These are phyloP conservation scores for Taphrina communis DNA, from an alignment of 1,139 yeast species.

Conservation along the genomic window DNA sequence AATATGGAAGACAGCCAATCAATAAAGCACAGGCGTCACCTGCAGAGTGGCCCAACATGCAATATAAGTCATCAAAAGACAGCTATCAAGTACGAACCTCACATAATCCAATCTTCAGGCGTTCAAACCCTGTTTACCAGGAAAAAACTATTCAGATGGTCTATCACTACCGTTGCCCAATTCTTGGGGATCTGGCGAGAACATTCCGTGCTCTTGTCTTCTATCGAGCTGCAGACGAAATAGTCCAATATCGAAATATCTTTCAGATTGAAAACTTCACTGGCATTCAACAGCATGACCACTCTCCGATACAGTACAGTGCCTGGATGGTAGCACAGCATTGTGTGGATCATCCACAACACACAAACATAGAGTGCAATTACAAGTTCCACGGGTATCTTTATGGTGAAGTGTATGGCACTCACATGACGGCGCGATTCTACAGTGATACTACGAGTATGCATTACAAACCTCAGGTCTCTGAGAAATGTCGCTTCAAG, in stretches of 20 bases:
- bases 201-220: not conserved
- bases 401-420: not conserved
- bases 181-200: not conserved
- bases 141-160: not conserved
- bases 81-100: too few relatives aligned
- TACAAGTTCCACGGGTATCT: not conserved
- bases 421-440: not conserved
- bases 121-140: not conserved
- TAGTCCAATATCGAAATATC: not conserved
- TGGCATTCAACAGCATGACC: not conserved
- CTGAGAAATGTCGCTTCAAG: not conserved
- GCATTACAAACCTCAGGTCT: not conserved
- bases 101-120: not conserved
- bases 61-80: too few relatives aligned
- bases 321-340: not conserved
- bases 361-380: not conserved
- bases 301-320: not conserved
- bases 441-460: not conserved
- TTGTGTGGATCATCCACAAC: not conserved
- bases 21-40: too few relatives aligned
- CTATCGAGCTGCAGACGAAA: not conserved
- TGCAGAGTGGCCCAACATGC: too few relatives aligned
- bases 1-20: too few relatives aligned
- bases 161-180: not conserved
- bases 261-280: not conserved